phyloP scores from a whole-genome alignment of 768 basidiomycete genomes.

The Boletus subcaerulescens region DNA sequence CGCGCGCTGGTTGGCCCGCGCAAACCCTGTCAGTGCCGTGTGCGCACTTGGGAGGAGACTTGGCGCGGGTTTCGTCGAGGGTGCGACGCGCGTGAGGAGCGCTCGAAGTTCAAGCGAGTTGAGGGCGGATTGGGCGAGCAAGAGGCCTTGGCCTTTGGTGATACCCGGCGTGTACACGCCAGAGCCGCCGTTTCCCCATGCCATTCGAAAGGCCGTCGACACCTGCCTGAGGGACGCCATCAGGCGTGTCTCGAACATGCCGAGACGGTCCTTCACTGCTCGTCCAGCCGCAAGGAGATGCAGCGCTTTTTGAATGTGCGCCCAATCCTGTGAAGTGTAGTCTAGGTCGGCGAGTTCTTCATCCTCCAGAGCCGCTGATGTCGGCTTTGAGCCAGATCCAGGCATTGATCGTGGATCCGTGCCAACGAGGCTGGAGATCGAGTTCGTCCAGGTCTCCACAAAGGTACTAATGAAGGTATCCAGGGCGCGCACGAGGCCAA shows the following conservation, averaged over 20 bases:
- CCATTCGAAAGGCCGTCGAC: slow-evolving; percentile 55
- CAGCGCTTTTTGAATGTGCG: slow-evolving; percentile 75
- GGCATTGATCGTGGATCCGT: slow-evolving; percentile 26
- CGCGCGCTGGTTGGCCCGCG: slow-evolving; percentile 69
- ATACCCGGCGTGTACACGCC: slow-evolving; percentile 55
- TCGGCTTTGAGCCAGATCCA: slow-evolving; percentile 30
- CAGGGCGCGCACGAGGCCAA: slow-evolving; percentile 69
- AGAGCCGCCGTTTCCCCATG: slow-evolving; percentile 46
- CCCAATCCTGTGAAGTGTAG: slow-evolving; percentile 89
- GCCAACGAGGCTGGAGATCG: slow-evolving; percentile 41
- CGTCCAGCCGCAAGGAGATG: slow-evolving; percentile 83
- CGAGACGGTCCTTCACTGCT: slow-evolving; percentile 64
- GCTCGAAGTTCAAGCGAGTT: slow-evolving; percentile 70
- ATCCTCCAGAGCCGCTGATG: slow-evolving; percentile 28
- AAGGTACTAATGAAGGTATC: slow-evolving; percentile 73
- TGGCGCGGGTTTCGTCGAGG: slow-evolving; percentile 17
- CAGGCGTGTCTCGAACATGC: slow-evolving; percentile 68
- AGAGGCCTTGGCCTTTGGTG: slow-evolving; percentile 63
- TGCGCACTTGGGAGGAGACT: slow-evolving; percentile 53
- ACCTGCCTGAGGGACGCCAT: slow-evolving; percentile 56
- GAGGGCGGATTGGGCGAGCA: slow-evolving; percentile 81
- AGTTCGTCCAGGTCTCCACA: slow-evolving; percentile 58
- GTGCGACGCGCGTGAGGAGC: slow-evolving; percentile 32
- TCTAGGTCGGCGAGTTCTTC: slow-evolving; percentile 78
- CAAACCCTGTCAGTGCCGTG: slow-evolving; percentile 58